Conservation (phyloP, 768 basidiomycete genomes). For the Agaricus bisporus region DNA sequence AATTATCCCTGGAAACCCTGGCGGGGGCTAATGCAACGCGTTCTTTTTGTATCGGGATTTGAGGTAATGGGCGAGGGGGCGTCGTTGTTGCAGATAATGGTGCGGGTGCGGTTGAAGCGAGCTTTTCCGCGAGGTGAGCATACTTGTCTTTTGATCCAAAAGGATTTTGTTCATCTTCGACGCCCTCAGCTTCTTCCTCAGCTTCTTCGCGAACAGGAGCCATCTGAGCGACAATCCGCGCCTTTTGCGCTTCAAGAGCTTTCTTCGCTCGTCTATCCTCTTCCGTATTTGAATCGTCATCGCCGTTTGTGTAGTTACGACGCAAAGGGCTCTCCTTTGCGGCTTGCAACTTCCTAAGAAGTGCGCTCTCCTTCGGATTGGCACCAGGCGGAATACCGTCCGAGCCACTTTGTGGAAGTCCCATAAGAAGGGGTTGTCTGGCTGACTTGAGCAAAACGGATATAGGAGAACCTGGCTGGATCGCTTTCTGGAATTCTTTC, state of each 20-base stretch:
- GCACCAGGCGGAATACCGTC: conserved; percentile 13
- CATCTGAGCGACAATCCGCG: conserved; percentile 92
- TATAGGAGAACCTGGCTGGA: conserved; percentile 93
- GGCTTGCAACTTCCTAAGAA: conserved; percentile 53
- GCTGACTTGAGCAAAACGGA: conserved; percentile 87
- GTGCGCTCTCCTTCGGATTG: conserved; percentile 28
- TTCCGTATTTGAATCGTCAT: conserved; percentile 25
- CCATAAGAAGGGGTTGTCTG: conserved; percentile 78
- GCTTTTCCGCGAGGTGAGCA: conserved; percentile 13
- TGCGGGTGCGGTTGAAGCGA: background rate
- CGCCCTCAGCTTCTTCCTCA: conserved; percentile 26
- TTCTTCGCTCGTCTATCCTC: conserved; percentile 43
- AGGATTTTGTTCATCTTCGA: conserved; percentile 26
- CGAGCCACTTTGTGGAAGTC: conserved; percentile 22
- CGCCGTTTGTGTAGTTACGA: conserved; percentile 21
- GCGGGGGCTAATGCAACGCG: background rate
- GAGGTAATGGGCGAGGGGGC: conserved; percentile 1
- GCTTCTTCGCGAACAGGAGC: conserved; percentile 51
- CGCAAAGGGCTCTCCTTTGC: conserved; percentile 53
- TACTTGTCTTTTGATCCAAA: conserved; percentile 15
- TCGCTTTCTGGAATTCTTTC: conserved; percentile 94
- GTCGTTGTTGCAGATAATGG: background rate
- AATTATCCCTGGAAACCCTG: conserved; percentile 13
- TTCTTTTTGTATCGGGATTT: conserved; percentile 5
- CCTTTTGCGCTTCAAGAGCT: conserved; percentile 87